phyloP scores from a whole-genome alignment of 2,329 filamentous ascomycete genomes.

The Colletotrichum scovillei region DNA sequence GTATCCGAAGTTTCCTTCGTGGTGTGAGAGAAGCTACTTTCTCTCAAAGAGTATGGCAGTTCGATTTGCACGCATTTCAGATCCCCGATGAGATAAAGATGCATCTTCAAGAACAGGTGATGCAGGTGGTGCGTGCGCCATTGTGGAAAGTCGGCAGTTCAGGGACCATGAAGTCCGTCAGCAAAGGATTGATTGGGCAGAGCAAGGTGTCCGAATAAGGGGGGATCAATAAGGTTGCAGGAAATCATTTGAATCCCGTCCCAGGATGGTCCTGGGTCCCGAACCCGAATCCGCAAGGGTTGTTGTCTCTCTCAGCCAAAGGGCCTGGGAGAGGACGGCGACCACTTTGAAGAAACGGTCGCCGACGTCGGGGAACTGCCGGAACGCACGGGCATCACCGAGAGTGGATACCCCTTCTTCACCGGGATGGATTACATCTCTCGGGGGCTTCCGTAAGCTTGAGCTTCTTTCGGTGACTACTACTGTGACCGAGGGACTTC shows the following conservation, averaged over 20 bases:
- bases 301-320: neutral
- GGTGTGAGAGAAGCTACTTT: neutral
- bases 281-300: neutral
- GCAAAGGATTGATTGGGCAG: neutral
- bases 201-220: neutral
- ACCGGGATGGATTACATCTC: conserved; percentile 7
- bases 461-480: conserved; percentile 4
- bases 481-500: neutral
- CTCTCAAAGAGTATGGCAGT: neutral
- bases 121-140: neutral
- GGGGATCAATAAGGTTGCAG: conserved; percentile 26
- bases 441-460: neutral
- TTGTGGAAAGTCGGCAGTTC: neutral
- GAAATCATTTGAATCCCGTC: neutral
- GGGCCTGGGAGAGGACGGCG: neutral
- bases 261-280: neutral
- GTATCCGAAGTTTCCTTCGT: neutral
- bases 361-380: conserved; percentile 26
- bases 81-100: neutral
- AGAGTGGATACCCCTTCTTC: conserved; percentile 5
- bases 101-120: neutral
- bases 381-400: conserved; percentile 27
- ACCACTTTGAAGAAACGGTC: conserved; percentile 17
- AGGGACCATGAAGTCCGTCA: neutral
- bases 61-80: neutral